A percentile compares a stretch with the other conserved stretches of the same genome.
phyloP scores from a whole-genome alignment of 345 rosid genomes.

The Pugionium dolabratum region DNA sequence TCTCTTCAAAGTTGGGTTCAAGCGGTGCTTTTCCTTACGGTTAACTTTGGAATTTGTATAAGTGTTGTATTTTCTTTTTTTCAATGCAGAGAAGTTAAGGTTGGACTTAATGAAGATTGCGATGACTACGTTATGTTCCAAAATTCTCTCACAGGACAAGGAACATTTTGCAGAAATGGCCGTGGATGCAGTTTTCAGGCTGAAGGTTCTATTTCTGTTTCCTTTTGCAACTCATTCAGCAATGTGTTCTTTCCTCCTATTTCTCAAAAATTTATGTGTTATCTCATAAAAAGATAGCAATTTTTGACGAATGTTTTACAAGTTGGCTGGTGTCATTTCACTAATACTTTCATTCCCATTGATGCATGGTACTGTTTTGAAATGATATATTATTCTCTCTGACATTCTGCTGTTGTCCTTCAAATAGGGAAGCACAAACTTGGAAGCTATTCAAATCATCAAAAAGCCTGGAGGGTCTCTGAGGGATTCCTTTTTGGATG shows the following conservation, averaged over 20 bases:
- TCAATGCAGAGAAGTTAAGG: conserved; percentile 76
- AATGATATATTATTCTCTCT: conserved; percentile 1
- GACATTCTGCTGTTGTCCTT: conserved; percentile 5
- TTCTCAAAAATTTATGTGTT: neutral
- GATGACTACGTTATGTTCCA: conserved; percentile 90
- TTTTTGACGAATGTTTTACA: neutral
- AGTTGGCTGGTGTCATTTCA: neutral
- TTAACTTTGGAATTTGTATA: neutral
- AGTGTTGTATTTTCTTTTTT: conserved; percentile 7
- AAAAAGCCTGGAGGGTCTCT: conserved; percentile 98
- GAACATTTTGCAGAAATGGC: conserved; percentile 90
- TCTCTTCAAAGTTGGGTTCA: neutral
- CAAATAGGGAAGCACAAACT: conserved; percentile 91
- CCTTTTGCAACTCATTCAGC: neutral
- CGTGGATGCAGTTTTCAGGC: conserved; percentile 92
- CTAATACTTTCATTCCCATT: neutral
- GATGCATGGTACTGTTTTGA: conserved; percentile 1
- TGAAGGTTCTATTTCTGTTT: conserved; percentile 53
- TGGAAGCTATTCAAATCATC: conserved; percentile 92
- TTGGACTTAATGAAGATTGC: conserved; percentile 89
- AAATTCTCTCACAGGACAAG: conserved; percentile 91
- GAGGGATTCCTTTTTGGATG: conserved; percentile 94
- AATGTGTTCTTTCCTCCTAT: neutral
- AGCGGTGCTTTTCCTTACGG: neutral
- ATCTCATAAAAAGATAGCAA: neutral